Base-by-base conservation (phyloP, 1,284 basidiomycete genomes). In the Melampsora americana region DNA sequence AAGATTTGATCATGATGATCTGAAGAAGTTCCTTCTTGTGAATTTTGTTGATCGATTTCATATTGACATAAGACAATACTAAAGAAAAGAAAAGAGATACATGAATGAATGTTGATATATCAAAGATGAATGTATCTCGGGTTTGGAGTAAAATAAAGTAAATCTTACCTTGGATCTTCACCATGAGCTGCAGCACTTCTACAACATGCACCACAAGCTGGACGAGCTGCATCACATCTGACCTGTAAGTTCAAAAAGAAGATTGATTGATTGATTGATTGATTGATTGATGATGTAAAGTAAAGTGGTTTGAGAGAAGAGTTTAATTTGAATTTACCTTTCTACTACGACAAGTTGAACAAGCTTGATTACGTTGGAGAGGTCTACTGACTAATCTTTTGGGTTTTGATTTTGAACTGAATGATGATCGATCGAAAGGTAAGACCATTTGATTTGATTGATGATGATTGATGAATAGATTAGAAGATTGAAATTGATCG, bases 121-220 rank as follows among this genome's bases (percentile, higher is more conserved):
- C n/a, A n/a, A n/a, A n/a, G n/a, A n/a, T n/a, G n/a, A n/a, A n/a
- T n/a, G n/a, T n/a, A n/a, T n/a, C n/a, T n/a, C n/a, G n/a, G n/a
- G n/a, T n/a, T n/a, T n/a, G n/a, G n/a, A n/a, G n/a, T n/a, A n/a
- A n/a, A n/a, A n/a, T n/a, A n/a, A n/a, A n/a, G n/a, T n/a, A n/a
- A n/a, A n/a, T n/a, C 56, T 44, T 61, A 72, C 69, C 28, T 56
- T 50, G 69, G 69, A 65, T 72, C 61, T 65, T 72, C 42, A 30
- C 69, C 69, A 39, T 72, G 69, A 56, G 69, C 69, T 30, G 69
- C 69, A 20, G 69, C 69, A 53, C 69, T 72, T 35, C 61, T 72
- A 18, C 50, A 61, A 48, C 69, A 72, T 28, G 69, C 69, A 26
- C 69, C 69, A 65, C 69, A 72, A 32, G 42, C 69, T 11, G 69